Conservation (phyloP, 2,329 filamentous ascomycete genomes). For the Dactylella cylindrospora region DNA sequence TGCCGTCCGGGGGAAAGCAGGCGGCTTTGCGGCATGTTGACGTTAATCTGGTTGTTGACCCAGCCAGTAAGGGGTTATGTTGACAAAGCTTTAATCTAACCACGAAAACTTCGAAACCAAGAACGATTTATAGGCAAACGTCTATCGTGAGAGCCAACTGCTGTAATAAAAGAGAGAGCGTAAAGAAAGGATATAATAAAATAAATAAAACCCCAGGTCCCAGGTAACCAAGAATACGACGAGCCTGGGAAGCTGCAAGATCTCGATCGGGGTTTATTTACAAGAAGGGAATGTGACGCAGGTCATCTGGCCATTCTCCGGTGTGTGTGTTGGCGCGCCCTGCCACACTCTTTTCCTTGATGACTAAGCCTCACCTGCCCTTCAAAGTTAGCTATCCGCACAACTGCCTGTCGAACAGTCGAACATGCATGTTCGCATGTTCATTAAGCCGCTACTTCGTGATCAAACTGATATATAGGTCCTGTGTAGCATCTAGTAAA, state of each 20-base stretch:
- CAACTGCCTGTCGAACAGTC: too few relatives aligned
- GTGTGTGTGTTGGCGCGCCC: too few relatives aligned
- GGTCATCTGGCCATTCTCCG: constrained; percentile 40
- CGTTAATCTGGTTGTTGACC: constrained; percentile 1
- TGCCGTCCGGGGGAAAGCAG: constrained; percentile 30
- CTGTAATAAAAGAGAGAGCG: neutral
- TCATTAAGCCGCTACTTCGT: too few relatives aligned
- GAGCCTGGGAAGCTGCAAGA: constrained; percentile 27
- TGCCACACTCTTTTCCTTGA: too few relatives aligned
- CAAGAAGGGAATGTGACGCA: constrained; percentile 39
- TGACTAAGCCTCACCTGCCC: too few relatives aligned
- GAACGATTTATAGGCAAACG: too few relatives aligned
- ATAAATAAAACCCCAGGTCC: neutral
- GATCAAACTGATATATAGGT: too few relatives aligned
- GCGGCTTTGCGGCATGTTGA: constrained; percentile 23
- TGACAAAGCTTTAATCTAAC: too few relatives aligned
- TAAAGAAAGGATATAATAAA: neutral
- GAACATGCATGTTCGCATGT: too few relatives aligned
- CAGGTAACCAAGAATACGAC: neutral
- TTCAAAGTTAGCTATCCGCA: too few relatives aligned
- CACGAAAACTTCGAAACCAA: too few relatives aligned
- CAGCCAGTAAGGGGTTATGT: constrained; percentile 16
- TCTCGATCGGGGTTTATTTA: constrained; percentile 2
- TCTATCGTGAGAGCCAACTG: neutral
- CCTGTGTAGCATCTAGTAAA: too few relatives aligned